These are phyloP conservation scores for Calonectria hawksworthii DNA, from an alignment of 2,329 filamentous ascomycete genomes.

Conservation along the genomic window DNA sequence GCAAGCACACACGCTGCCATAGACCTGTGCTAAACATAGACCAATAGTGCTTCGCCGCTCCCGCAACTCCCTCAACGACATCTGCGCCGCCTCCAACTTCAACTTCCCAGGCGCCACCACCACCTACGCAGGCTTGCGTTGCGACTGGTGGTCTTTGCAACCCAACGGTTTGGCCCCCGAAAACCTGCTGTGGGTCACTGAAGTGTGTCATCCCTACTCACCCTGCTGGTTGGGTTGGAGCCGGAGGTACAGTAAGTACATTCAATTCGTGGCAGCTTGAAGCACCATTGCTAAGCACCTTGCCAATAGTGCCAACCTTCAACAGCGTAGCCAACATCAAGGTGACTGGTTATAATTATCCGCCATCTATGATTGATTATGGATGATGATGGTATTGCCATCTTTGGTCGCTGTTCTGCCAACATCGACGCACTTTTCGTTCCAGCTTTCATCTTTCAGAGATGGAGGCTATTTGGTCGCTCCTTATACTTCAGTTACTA, in stretches of 20 bases:
- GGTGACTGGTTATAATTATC: neutral
- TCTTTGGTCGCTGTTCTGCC: too few relatives aligned
- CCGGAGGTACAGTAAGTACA: neutral
- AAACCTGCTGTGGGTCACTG: neutral
- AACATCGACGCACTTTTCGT: neutral
- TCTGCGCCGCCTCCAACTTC: neutral
- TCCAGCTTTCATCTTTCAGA: neutral
- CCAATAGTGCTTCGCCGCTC: neutral
- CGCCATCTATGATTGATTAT: neutral
- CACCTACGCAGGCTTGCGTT: neutral
- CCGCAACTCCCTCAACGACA: neutral
- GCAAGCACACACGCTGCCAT: neutral
- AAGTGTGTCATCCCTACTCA: neutral
- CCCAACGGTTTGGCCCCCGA: neutral
- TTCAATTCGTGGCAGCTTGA: neutral
- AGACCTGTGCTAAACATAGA: neutral
- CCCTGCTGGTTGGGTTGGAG: neutral
- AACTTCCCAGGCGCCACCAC: neutral
- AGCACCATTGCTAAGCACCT: neutral
- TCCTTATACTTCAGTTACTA: neutral
- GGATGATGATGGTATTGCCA: neutral
- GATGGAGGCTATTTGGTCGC: neutral
- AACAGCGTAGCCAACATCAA: neutral
- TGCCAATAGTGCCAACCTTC: neutral
- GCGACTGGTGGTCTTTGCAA: neutral